Conservation (phyloP, 306 rosid species). For the Benincasa hispida region DNA sequence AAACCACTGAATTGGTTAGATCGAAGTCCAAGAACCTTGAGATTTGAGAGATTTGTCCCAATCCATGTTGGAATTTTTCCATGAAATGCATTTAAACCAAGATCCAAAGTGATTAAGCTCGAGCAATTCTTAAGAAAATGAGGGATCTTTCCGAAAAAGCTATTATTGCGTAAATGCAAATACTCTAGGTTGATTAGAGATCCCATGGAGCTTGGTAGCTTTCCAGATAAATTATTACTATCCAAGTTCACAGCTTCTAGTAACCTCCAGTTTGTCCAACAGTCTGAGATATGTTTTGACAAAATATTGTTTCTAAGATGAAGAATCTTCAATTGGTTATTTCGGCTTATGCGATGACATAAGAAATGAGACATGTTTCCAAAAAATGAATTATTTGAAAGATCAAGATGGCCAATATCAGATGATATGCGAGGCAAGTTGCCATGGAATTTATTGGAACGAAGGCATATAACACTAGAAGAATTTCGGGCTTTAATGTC, state of each 20-base stretch:
- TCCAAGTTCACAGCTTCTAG: not conserved
- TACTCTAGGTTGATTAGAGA: not conserved
- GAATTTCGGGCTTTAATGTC: too few relatives aligned
- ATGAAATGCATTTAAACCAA: not conserved
- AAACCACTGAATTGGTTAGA: not conserved
- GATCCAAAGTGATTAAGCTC: not conserved
- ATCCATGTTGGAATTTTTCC: conserved; percentile 18
- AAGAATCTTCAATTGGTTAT: not conserved
- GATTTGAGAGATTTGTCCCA: not conserved
- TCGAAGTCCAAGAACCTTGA: conserved; percentile 6
- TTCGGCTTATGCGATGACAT: not conserved
- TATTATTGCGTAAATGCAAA: conserved; percentile 13
- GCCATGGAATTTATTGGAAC: not conserved
- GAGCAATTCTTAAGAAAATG: not conserved
- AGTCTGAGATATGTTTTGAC: conserved; percentile 1
- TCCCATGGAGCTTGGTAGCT: conserved; percentile 17
- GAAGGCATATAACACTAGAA: not conserved
- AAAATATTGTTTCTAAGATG: not conserved
- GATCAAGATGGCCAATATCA: not conserved
- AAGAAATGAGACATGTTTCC: not conserved
- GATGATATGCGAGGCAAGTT: not conserved
- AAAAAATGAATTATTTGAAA: not conserved
- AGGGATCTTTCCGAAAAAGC: conserved; percentile 12
- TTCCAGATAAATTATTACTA: conserved; percentile 9
- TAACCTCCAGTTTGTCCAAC: conserved; percentile 8